Conservation (phyloP, 768 basidiomycete genomes). For the Trametes villosa region DNA sequence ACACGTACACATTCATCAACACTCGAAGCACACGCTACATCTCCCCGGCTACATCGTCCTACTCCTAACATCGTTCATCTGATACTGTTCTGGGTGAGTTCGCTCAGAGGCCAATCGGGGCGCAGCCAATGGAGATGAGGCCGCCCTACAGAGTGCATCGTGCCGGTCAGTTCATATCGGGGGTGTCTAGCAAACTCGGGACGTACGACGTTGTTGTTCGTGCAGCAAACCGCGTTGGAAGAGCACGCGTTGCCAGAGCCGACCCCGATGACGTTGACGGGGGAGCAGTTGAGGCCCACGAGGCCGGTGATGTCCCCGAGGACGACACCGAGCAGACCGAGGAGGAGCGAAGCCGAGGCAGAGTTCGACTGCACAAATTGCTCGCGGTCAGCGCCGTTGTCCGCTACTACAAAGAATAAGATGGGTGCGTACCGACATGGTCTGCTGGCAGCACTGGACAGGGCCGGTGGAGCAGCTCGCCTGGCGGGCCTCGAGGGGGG, state of each 20-base stretch:
- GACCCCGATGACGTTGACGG: conserved; percentile 18
- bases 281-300: conserved; percentile 13
- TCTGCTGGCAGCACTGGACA: conserved; percentile 15
- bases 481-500: conserved; percentile 7
- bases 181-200: not conserved
- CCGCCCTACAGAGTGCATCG: not conserved
- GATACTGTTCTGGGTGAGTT: not conserved
- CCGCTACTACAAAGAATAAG: too few relatives aligned
- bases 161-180: not conserved
- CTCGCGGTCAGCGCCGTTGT: not conserved
- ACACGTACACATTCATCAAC: too few relatives aligned
- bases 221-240: conserved; percentile 17
- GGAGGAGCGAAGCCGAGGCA: not conserved
- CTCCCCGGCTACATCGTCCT: not conserved
- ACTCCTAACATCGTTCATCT: not conserved
- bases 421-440: not conserved
- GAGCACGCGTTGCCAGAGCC: conserved; percentile 4
- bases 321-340: conserved; percentile 16
- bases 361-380: not conserved
- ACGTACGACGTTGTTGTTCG: conserved; percentile 18
- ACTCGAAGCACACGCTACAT: too few relatives aligned
- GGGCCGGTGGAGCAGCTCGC: conserved; percentile 6
- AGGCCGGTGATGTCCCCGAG: conserved; percentile 8
- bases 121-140: conserved; percentile 14
- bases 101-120: conserved; percentile 8